phyloP scores from a whole-genome alignment of 345 rosid species.

The Ceriops tagal region DNA sequence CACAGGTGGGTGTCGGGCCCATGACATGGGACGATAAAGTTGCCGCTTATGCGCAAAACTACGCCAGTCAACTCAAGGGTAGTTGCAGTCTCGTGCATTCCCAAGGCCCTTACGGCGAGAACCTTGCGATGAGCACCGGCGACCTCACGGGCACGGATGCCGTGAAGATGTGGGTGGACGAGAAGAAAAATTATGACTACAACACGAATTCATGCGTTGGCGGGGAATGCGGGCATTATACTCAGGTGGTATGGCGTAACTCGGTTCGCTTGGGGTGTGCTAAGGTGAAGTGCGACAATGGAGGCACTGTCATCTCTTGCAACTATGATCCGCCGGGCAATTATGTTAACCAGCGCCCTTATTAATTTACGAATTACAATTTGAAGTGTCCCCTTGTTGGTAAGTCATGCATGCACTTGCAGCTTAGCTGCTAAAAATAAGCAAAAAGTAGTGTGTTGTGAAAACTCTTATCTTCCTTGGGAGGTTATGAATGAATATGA shows the following conservation, averaged over 20 bases:
- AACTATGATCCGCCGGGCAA: conserved; percentile 32
- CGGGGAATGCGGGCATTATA: conserved; percentile 28
- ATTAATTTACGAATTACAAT: not conserved
- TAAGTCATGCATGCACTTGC: no score
- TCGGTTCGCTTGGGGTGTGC: conserved; percentile 21
- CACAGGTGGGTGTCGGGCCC: conserved; percentile 1
- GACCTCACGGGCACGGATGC: conserved; percentile 9
- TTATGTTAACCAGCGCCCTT: conserved; percentile 13
- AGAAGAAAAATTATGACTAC: conserved; percentile 13
- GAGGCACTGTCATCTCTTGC: conserved; percentile 25
- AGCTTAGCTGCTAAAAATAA: no score
- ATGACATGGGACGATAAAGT: conserved; percentile 12
- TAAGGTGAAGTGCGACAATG: conserved; percentile 22
- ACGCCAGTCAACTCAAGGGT: not conserved
- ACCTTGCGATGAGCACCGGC: not conserved
- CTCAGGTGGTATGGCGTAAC: conserved; percentile 30
- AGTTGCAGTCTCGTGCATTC: conserved; percentile 17
- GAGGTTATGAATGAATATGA: no score
- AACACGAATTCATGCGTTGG: conserved; percentile 8
- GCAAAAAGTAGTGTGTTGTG: no score
- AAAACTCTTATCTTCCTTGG: no score
- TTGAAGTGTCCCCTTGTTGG: no score
- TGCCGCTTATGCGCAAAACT: conserved; percentile 1
- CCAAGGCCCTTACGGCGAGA: conserved; percentile 14
- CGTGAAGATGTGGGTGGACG: conserved; percentile 17